These are phyloP conservation scores for Bipolaris victoriae DNA, from an alignment of 2,329 filamentous ascomycete genomes.

Conservation along the genomic window DNA sequence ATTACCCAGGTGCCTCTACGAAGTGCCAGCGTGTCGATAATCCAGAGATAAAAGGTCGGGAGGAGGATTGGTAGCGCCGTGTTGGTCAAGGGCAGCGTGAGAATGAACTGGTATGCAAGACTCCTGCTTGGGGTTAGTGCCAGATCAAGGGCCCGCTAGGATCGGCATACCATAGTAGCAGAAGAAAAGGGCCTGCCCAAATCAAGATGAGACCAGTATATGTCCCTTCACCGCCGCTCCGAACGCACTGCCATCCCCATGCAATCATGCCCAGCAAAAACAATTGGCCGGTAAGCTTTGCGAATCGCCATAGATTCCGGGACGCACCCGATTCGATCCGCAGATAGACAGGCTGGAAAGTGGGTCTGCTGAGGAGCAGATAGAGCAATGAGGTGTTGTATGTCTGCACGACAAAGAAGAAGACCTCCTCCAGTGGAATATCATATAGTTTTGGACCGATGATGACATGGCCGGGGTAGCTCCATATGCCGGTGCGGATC, in stretches of 20 bases:
- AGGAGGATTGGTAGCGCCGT: constrained; percentile 65
- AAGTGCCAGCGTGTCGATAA: constrained; percentile 72
- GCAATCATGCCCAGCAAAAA: constrained; percentile 54
- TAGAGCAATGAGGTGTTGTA: constrained; percentile 75
- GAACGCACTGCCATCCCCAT: constrained; percentile 55
- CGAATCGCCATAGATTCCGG: constrained; percentile 47
- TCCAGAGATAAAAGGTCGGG: constrained; percentile 73
- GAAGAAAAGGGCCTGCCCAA: constrained; percentile 71
- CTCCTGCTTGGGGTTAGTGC: constrained; percentile 49
- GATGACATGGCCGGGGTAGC: constrained; percentile 70
- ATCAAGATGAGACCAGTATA: constrained; percentile 73
- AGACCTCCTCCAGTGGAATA: constrained; percentile 75
- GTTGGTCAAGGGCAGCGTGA: constrained; percentile 64
- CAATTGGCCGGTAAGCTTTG: constrained; percentile 57
- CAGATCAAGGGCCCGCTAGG: neutral
- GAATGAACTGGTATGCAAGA: constrained; percentile 68
- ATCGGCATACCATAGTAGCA: constrained; percentile 63
- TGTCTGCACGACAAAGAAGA: constrained; percentile 79
- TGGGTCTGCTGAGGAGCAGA: constrained; percentile 68
- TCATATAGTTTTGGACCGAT: constrained; percentile 66
- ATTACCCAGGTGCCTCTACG: constrained; percentile 75
- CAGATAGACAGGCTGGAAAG: constrained; percentile 62
- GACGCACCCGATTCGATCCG: constrained; percentile 47
- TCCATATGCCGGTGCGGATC: constrained; percentile 71
- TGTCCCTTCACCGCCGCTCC: constrained; percentile 59